Conservation (phyloP, 768 basidiomycete species). For the Mycena crocata region DNA sequence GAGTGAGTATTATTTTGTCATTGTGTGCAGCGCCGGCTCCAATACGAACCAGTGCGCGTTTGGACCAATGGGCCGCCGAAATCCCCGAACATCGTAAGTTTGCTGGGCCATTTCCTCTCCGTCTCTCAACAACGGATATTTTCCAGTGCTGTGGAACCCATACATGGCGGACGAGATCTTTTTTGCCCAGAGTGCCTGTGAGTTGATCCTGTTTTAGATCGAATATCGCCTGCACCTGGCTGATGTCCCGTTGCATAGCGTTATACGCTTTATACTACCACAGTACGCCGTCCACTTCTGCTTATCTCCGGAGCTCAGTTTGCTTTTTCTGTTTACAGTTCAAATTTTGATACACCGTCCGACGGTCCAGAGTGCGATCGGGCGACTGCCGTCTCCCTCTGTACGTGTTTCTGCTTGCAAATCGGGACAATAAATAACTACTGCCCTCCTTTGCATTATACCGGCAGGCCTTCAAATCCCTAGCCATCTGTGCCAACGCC, state of each 20-base stretch:
- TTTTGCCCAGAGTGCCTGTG: constrained; percentile 56
- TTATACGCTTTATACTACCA: constrained; percentile 26
- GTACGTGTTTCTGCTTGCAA: too few species aligned
- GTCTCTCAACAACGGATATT: too few species aligned
- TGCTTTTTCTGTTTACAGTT: neutral
- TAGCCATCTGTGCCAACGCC: constrained; percentile 75
- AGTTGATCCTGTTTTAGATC: constrained; percentile 30
- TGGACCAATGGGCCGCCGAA: constrained; percentile 64
- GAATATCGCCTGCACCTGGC: too few species aligned
- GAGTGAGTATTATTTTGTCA: constrained; percentile 23
- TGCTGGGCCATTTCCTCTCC: too few species aligned
- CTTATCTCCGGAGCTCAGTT: neutral
- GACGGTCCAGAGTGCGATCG: constrained; percentile 70
- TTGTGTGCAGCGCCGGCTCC: too few species aligned
- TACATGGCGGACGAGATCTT: constrained; percentile 42
- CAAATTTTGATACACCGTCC: constrained; percentile 72
- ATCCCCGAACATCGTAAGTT: constrained; percentile 60
- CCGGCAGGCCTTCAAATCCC: constrained; percentile 51
- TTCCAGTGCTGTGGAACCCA: constrained; percentile 55
- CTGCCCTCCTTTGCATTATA: too few species aligned
- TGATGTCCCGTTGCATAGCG: too few species aligned
- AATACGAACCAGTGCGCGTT: constrained; percentile 57
- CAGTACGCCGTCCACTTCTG: neutral
- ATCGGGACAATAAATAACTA: neutral
- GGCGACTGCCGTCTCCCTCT: constrained; percentile 42